Conservation (phyloP, 306 rosid species). For the Rubus parviflorus region DNA sequence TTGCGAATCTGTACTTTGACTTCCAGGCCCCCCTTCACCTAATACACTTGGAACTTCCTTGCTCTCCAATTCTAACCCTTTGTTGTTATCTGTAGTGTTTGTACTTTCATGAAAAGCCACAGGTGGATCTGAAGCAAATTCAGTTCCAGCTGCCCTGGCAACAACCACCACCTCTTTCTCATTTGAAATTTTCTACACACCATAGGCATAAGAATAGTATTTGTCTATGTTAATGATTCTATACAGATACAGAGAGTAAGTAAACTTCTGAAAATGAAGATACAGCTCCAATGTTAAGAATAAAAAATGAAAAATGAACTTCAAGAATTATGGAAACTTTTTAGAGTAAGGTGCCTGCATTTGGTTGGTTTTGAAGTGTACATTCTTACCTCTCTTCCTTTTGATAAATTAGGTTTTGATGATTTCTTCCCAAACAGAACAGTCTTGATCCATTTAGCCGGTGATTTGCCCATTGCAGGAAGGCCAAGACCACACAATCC, state of each 20-base stretch:
- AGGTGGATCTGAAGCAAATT: constrained; percentile 54
- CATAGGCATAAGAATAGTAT: constrained; percentile 14
- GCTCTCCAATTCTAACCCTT: constrained; percentile 52
- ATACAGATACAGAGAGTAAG: neutral
- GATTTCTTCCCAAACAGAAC: constrained; percentile 82
- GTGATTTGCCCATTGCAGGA: constrained; percentile 76
- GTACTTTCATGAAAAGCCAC: constrained; percentile 33
- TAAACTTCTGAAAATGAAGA: neutral
- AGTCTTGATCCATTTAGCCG: constrained; percentile 82
- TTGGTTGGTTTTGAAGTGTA: neutral
- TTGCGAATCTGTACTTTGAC: constrained; percentile 51
- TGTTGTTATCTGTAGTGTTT: constrained; percentile 32
- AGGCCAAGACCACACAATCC: constrained; percentile 35
- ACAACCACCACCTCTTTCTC: constrained; percentile 59
- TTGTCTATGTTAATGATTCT: neutral
- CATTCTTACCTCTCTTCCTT: constrained; percentile 42
- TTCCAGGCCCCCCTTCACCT: constrained; percentile 35
- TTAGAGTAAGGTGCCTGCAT: neutral
- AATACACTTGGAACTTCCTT: constrained; percentile 45
- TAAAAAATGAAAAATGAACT: neutral
- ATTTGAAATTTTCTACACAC: constrained; percentile 54
- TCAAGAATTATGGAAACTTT: neutral
- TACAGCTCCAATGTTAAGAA: neutral
- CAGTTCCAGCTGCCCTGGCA: constrained; percentile 57
- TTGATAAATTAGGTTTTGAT: constrained; percentile 58